Percentiles rank a stretch among this genome's conserved stretches.
Conservation (phyloP, 2,329 filamentous ascomycete species). For the Basipetospora chlamydospora region DNA sequence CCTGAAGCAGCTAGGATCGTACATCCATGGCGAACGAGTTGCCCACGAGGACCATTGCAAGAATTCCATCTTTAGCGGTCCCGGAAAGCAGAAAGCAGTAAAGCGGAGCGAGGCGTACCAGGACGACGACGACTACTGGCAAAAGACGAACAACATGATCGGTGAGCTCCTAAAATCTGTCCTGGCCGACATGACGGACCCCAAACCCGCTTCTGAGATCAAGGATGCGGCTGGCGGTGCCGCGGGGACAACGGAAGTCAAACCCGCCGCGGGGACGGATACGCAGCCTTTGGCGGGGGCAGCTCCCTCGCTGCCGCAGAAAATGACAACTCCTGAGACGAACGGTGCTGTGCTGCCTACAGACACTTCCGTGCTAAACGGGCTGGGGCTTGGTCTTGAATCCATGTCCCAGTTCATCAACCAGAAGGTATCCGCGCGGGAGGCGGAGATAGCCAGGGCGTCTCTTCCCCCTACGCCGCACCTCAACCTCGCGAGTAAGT, state of each 20-base stretch:
- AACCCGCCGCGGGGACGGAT: not conserved
- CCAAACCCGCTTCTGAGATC: not conserved
- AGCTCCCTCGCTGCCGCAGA: not conserved
- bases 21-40: conserved; percentile 17
- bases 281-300: not conserved
- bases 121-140: conserved; percentile 6
- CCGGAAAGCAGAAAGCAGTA: not conserved
- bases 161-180: not conserved
- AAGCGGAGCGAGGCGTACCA: not conserved
- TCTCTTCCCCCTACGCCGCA: conserved; percentile 1
- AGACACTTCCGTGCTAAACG: not conserved
- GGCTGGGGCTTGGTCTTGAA: not conserved
- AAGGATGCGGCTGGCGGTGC: not conserved
- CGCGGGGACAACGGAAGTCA: too few species aligned
- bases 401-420: conserved; percentile 1
- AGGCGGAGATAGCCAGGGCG: conserved; percentile 2
- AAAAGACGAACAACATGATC: conserved; percentile 2
- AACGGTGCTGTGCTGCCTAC: not conserved
- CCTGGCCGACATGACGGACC: not conserved
- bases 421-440: conserved; percentile 1
- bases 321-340: not conserved
- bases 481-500: not conserved
- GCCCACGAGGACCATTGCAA: conserved; percentile 19
- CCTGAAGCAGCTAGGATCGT: conserved; percentile 15
- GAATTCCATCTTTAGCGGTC: conserved; percentile 1